Evolutionary conservation across 345 rosid species (phyloP).

Genomic region (Arabis alpina): DNA sequence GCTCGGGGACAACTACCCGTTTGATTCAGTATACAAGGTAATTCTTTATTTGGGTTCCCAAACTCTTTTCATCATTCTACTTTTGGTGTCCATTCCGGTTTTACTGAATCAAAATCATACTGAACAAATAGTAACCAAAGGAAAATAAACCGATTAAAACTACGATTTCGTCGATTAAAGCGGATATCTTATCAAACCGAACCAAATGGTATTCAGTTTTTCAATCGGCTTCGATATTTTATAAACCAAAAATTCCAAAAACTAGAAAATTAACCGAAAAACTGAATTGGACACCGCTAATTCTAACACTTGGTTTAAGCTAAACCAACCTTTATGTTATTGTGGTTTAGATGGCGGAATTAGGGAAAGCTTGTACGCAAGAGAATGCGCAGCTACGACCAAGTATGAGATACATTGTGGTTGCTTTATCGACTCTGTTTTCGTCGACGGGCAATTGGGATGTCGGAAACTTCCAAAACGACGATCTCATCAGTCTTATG

Average conservation of each 20-base stretch:
- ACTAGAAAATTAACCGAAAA: neutral
- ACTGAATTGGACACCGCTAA: neutral
- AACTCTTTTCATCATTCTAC: neutral
- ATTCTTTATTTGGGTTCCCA: neutral
- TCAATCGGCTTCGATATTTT: neutral
- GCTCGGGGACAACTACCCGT: constrained; percentile 74
- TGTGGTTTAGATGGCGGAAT: constrained; percentile 78
- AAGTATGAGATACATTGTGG: constrained; percentile 88
- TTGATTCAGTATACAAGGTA: constrained; percentile 82
- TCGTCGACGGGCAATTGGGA: constrained; percentile 90
- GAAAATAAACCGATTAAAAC: too few species aligned
- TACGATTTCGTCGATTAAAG: too few species aligned
- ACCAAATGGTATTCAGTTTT: neutral
- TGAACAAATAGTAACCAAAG: too few species aligned
- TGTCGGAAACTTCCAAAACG: constrained; percentile 66
- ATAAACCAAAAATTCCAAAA: neutral
- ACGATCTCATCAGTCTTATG: constrained; percentile 75
- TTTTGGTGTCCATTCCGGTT: neutral
- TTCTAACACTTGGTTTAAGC: neutral
- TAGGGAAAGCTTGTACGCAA: constrained; percentile 86
- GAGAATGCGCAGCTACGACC: constrained; percentile 83
- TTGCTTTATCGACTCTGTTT: constrained; percentile 81
- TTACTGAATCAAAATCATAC: neutral
- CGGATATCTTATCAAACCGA: neutral
- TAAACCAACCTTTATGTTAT: constrained; percentile 4